Conservation (phyloP, 805 yeast species). For the Candida khao-thaluensis region DNA sequence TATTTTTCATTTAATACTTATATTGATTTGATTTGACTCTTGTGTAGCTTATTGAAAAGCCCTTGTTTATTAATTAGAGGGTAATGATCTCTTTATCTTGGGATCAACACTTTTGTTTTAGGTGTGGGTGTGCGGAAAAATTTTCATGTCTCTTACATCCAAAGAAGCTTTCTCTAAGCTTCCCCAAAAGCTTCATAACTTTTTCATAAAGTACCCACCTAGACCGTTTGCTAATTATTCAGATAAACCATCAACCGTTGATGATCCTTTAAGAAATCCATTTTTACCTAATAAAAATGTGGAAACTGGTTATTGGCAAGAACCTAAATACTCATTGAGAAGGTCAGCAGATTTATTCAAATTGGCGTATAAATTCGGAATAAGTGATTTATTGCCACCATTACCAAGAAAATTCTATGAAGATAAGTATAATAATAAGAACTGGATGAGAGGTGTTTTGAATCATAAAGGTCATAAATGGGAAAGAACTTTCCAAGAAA, state of each 20-base stretch:
- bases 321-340: slow-evolving; percentile 75
- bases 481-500: slow-evolving; percentile 64
- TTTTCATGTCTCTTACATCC: slow-evolving; percentile 29
- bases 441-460: slow-evolving; percentile 72
- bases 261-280: slow-evolving; percentile 77
- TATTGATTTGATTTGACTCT: too few species aligned
- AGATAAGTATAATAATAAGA: slow-evolving; percentile 70
- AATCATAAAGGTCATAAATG: slow-evolving; percentile 78
- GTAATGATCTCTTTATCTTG: too few species aligned
- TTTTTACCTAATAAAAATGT: slow-evolving; percentile 84
- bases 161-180: slow-evolving; percentile 55
- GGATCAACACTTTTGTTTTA: neutral
- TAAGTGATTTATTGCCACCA: slow-evolving; percentile 72
- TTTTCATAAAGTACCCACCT: slow-evolving; percentile 84
- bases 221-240: slow-evolving; percentile 70
- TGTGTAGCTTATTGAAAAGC: too few species aligned
- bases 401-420: slow-evolving; percentile 70
- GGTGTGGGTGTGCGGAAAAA: slow-evolving; percentile 5
- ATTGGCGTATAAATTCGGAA: slow-evolving; percentile 77
- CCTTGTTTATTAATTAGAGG: too few species aligned
- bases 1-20: too few species aligned
- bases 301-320: slow-evolving; percentile 71
- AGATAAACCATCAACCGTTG: slow-evolving; percentile 59
- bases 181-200: slow-evolving; percentile 67
- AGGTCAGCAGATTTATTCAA: slow-evolving; percentile 82